Conservation (phyloP, 306 rosid species). For the Gleditsia sinensis region DNA sequence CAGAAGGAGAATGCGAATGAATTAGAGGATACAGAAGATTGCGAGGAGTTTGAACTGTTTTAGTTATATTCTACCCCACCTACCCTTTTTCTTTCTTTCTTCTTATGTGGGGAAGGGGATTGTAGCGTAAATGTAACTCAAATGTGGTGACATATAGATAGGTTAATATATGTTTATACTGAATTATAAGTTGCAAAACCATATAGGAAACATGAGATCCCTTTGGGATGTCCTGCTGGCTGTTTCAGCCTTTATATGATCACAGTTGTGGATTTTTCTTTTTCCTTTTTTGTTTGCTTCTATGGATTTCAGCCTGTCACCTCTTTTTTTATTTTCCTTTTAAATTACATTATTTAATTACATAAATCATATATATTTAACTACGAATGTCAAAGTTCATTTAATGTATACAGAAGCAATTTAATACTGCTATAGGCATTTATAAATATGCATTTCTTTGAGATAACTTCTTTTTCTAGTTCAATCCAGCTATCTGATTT, state of each 20-base stretch:
- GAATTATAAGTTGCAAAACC: conserved; percentile 49
- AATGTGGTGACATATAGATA: conserved; percentile 53
- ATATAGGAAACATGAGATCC: conserved; percentile 34
- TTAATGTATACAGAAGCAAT: neutral
- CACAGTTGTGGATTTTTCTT: conserved; percentile 11
- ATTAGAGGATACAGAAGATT: conserved; percentile 59
- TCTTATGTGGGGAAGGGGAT: conserved; percentile 25
- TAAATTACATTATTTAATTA: neutral
- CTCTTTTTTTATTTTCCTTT: neutral
- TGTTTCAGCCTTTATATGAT: conserved; percentile 10
- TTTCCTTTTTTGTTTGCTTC: neutral
- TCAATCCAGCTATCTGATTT: conserved; percentile 53
- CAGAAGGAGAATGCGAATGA: conserved; percentile 60
- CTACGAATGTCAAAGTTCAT: neutral
- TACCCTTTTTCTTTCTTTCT: conserved; percentile 25
- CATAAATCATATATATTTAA: neutral
- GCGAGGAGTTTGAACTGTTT: conserved; percentile 78
- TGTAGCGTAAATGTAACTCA: conserved; percentile 53
- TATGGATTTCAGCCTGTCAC: conserved; percentile 3
- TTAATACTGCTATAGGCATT: neutral
- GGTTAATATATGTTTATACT: conserved; percentile 63
- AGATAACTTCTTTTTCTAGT: conserved; percentile 60
- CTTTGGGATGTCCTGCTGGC: conserved; percentile 22
- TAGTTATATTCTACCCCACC: conserved; percentile 47
- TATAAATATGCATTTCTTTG: conserved; percentile 12